Evolutionary conservation across 139 green algal species (phyloP).

Genomic region (Chlorella sp.): DNA sequence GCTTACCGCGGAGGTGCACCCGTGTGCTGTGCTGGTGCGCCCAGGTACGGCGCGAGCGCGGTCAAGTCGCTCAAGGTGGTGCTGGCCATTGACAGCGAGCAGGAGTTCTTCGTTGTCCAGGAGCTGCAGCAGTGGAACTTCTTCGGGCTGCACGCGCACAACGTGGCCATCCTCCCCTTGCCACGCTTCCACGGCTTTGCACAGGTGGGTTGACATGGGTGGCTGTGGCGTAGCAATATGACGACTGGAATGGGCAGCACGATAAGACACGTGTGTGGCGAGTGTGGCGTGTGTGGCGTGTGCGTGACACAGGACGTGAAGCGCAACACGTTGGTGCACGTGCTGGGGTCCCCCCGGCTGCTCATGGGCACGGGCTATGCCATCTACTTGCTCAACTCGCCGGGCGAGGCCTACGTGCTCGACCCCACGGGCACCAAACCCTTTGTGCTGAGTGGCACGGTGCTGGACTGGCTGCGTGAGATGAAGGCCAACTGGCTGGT

Average conservation of each 20-base stretch:
- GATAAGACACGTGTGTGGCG: no score
- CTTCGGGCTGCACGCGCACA: conserved; percentile 22
- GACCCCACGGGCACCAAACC: conserved; percentile 8
- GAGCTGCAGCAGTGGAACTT: conserved; percentile 35
- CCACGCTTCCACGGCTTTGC: conserved; percentile 32
- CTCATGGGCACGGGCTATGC: conserved; percentile 30
- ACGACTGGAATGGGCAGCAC: no score
- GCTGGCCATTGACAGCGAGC: conserved; percentile 26
- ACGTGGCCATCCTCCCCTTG: conserved; percentile 29
- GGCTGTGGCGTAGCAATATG: no score
- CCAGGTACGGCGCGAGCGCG: conserved; percentile 14
- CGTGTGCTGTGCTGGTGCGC: no score
- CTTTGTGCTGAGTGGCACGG: conserved; percentile 5
- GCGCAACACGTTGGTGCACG: conserved; percentile 15
- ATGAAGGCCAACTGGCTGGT: conserved; percentile 23
- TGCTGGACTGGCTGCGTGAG: conserved; percentile 22
- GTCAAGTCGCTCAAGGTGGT: conserved; percentile 28
- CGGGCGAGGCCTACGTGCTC: conserved; percentile 26
- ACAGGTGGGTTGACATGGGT: no score
- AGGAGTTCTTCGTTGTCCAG: conserved; percentile 21
- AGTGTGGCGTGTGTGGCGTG: no score
- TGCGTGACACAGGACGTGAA: conserved; percentile 19
- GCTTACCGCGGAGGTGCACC: no score
- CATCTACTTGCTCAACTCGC: conserved; percentile 33
- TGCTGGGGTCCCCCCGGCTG: conserved; percentile 19